These are phyloP conservation scores for Camelina neglecta DNA, from an alignment of 345 rosid genomes.

Conservation along the genomic window DNA sequence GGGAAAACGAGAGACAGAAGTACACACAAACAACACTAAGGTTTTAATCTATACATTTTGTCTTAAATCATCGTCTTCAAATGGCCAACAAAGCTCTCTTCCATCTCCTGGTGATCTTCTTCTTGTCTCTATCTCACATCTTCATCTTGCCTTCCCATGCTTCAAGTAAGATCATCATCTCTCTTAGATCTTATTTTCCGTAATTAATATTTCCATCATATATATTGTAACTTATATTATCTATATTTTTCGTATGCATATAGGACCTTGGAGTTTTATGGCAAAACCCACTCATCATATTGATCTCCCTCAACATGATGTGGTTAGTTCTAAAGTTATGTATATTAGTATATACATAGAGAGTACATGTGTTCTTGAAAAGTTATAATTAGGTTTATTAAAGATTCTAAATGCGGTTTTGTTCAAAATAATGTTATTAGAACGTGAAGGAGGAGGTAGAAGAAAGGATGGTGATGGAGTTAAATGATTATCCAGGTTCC, in stretches of 20 bases:
- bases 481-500: slow-evolving; percentile 73
- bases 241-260: neutral
- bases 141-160: slow-evolving; percentile 39
- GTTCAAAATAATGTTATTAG: slow-evolving; percentile 1
- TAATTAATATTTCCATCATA: neutral
- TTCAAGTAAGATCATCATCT: slow-evolving; percentile 15
- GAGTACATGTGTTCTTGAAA: neutral
- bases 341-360: too few species aligned
- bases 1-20: slow-evolving; percentile 2
- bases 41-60: slow-evolving; percentile 1
- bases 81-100: slow-evolving; percentile 53
- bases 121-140: slow-evolving; percentile 48
- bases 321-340: slow-evolving; percentile 29
- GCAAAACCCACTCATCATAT: slow-evolving; percentile 30
- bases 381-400: neutral
- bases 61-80: slow-evolving; percentile 10
- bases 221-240: neutral
- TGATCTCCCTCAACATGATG: slow-evolving; percentile 16
- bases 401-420: neutral
- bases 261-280: slow-evolving; percentile 56
- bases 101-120: slow-evolving; percentile 45
- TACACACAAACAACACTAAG: neutral
- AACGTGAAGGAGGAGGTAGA: slow-evolving; percentile 21
- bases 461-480: slow-evolving; percentile 50
- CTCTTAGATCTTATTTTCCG: neutral